These are phyloP conservation scores for Myxozyma sirexii DNA, from an alignment of 805 yeast species.

Conservation along the genomic window DNA sequence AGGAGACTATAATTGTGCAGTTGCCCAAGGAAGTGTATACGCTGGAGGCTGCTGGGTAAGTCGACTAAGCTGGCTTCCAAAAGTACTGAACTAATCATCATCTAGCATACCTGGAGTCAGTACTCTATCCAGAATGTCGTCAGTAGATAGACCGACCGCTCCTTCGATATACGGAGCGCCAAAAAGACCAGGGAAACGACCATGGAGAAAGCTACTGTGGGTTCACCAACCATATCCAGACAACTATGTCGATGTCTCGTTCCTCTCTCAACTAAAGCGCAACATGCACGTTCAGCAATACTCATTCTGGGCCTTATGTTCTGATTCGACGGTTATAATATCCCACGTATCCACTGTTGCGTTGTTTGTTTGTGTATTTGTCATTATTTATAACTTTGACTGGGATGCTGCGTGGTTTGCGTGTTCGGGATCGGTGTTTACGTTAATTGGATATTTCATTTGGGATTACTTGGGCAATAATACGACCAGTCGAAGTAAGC, in stretches of 20 bases:
- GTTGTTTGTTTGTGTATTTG: conserved; percentile 68
- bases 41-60: too few species aligned
- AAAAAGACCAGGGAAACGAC: conserved; percentile 31
- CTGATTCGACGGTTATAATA: conserved; percentile 70
- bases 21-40: too few species aligned
- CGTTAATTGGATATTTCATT: conserved; percentile 37
- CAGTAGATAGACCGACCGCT: neutral
- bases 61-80: too few species aligned
- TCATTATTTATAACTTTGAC: conserved; percentile 48
- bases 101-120: neutral
- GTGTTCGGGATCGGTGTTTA: conserved; percentile 37
- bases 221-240: conserved; percentile 85
- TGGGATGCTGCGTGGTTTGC: conserved; percentile 43
- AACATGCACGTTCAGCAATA: conserved; percentile 74
- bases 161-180: neutral
- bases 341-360: conserved; percentile 66
- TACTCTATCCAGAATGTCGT: neutral
- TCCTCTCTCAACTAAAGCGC: conserved; percentile 75
- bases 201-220: conserved; percentile 88
- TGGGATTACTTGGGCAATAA: conserved; percentile 35
- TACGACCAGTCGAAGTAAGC: conserved; percentile 17
- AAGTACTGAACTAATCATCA: too few species aligned
- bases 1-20: too few species aligned
- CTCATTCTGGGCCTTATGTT: conserved; percentile 62
- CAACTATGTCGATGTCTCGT: conserved; percentile 81